Base-by-base conservation (phyloP, 768 basidiomycete species). In the Hygrophorus pudorinus region DNA sequence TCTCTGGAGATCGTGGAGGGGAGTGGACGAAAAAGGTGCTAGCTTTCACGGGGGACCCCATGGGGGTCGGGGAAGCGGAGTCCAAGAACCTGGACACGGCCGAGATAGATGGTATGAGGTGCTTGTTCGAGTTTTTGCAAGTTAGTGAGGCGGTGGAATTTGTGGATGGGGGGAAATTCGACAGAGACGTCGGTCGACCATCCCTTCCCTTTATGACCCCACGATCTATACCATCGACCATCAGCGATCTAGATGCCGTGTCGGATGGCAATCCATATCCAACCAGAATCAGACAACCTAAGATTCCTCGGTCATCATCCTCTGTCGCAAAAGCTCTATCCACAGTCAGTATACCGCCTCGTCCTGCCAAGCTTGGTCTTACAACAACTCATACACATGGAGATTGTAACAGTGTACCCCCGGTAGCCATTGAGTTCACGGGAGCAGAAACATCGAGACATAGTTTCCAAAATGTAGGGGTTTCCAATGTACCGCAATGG, bases 1-100 rank as follows among this genome's bases (percentile, higher is more conserved):
- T 61, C 2, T 51, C 56, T n/a, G 57, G 57, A 6, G 46, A 46
- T 30, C 54, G 48, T 28, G 62, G 63, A 16, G 58, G 63, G 20
- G 67, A 70, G 51, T 68, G 71, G 70, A 65, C 58, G 28, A 70
- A 66, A 52, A 61, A 56, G 41, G 50, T 55, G 1, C 46, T 59
- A n/a, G 39, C 51, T 17, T 54, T 50, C 18, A 20, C 40, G n/a
- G 42, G 11, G 40, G 46, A n/a, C 56, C 57, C 41, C 18, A 33
- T 27, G 27, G 41, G 38, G 28, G 32, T 32, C 13, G 13, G 13
- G 9, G 27, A 37, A 10, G 16, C 41, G 17, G 44, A 49, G 11
- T 43, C 6, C 13, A 17, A 29, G 14, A 8, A 20, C 27, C 28
- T 65, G 38, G 55, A 59, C 13, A 44, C 49, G 35, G 41, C 41